phyloP scores from a whole-genome alignment of 352 stramenopile species.

The Pythium plurisporium region DNA sequence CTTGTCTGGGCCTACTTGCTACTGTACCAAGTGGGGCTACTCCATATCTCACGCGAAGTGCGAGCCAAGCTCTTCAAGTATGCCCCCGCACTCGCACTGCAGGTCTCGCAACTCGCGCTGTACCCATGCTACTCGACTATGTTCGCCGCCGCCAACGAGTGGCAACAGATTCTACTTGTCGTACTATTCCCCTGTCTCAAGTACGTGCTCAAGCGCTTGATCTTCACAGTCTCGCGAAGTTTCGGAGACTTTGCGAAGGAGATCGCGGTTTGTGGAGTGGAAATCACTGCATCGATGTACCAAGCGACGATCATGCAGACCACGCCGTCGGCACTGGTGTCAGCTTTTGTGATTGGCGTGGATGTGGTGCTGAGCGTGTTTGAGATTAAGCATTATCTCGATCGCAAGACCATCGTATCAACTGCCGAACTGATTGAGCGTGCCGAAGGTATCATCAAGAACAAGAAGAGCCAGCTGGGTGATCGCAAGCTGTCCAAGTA shows the following conservation, averaged over 20 bases:
- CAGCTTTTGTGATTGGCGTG: not conserved
- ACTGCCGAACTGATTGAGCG: not conserved
- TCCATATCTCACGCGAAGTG: no score
- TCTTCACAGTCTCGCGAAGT: not conserved
- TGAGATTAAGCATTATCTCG: not conserved
- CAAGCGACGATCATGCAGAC: not conserved
- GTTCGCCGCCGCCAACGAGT: not conserved
- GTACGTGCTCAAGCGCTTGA: not conserved
- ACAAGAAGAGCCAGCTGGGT: not conserved
- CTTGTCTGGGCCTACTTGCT: no score
- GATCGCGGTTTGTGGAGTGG: not conserved
- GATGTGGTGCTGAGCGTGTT: not conserved
- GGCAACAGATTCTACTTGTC: not conserved
- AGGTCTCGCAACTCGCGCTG: not conserved
- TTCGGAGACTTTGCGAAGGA: not conserved
- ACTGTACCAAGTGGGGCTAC: no score
- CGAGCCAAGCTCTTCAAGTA: no score
- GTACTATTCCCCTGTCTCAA: slow-evolving; percentile 10
- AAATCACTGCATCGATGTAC: not conserved
- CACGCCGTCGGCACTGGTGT: not conserved
- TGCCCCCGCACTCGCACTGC: not conserved
- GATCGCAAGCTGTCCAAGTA: slow-evolving; percentile 4
- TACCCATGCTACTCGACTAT: not conserved
- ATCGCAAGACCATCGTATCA: not conserved
- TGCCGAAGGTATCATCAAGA: not conserved